These are phyloP conservation scores for Clitocybe nebularis DNA, from an alignment of 1,284 basidiomycete genomes.

Conservation along the genomic window DNA sequence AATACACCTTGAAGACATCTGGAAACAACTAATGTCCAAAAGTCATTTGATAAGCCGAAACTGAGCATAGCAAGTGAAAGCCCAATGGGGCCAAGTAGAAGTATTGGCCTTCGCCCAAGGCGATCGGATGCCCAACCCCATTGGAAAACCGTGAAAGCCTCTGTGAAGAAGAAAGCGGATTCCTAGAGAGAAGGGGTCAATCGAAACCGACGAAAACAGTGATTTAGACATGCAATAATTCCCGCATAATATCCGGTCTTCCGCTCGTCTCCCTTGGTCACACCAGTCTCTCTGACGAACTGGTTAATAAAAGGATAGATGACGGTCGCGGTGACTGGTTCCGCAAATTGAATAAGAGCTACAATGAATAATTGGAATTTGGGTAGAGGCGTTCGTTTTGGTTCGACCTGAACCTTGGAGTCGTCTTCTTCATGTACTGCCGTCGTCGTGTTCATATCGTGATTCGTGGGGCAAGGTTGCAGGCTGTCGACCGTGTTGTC, in stretches of 20 bases:
- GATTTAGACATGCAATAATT: conserved; percentile 29
- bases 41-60: conserved; percentile 32
- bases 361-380: conserved; percentile 37
- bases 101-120: conserved; percentile 32
- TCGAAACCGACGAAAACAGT: not conserved
- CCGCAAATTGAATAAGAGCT: conserved; percentile 39
- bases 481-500: no score
- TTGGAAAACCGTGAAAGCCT: conserved; percentile 32
- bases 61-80: conserved; percentile 28
- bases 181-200: conserved; percentile 24
- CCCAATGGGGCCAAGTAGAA: conserved; percentile 34
- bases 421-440: no score
- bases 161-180: conserved; percentile 32
- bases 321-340: conserved; percentile 44
- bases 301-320: conserved; percentile 55
- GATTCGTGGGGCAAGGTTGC: no score
- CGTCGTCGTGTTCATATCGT: no score
- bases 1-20: conserved; percentile 26
- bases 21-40: conserved; percentile 15
- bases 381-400: conserved; percentile 30
- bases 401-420: no score
- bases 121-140: conserved; percentile 37
- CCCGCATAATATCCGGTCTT: conserved; percentile 53
- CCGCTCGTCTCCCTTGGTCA: conserved; percentile 40
- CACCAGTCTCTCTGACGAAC: conserved; percentile 43